Conservation (phyloP, 371 early-diverging fungal genomes). For the Dipsacomyces acuminosporus region DNA sequence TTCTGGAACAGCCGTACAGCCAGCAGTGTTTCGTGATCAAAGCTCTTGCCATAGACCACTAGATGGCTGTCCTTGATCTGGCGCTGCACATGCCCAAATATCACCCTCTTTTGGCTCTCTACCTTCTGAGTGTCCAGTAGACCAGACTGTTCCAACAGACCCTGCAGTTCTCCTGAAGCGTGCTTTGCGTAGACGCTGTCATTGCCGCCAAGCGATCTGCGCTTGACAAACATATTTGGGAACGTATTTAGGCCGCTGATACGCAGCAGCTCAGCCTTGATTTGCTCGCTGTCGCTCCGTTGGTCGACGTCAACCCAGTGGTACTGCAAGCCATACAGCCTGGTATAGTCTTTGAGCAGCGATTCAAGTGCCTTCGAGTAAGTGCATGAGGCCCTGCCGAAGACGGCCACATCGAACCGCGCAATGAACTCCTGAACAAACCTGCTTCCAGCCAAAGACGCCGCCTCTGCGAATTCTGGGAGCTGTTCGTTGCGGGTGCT, state of each 20-base stretch:
- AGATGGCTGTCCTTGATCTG: background rate
- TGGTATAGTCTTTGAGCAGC: background rate
- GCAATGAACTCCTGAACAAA: background rate
- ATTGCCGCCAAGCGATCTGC: background rate
- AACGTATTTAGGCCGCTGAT: background rate
- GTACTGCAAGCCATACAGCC: background rate
- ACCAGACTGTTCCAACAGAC: background rate
- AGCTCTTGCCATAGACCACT: background rate
- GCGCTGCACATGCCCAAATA: background rate
- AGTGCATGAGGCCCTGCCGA: background rate
- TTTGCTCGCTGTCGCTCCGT: background rate
- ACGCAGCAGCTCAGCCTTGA: background rate
- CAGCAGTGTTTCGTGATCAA: background rate
- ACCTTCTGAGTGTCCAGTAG: slow-evolving; percentile 1
- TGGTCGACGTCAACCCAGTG: slow-evolving; percentile 2
- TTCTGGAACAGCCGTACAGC: background rate
- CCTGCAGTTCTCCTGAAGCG: background rate
- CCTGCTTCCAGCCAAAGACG: background rate
- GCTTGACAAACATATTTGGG: slow-evolving; percentile 5
- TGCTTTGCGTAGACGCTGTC: background rate
- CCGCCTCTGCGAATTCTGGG: background rate
- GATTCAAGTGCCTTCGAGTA: background rate
- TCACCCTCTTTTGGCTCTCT: background rate
- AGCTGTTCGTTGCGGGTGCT: background rate
- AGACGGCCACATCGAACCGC: background rate